Conservation (phyloP, 2,329 filamentous ascomycete species). For the Peltaster fructicola region DNA sequence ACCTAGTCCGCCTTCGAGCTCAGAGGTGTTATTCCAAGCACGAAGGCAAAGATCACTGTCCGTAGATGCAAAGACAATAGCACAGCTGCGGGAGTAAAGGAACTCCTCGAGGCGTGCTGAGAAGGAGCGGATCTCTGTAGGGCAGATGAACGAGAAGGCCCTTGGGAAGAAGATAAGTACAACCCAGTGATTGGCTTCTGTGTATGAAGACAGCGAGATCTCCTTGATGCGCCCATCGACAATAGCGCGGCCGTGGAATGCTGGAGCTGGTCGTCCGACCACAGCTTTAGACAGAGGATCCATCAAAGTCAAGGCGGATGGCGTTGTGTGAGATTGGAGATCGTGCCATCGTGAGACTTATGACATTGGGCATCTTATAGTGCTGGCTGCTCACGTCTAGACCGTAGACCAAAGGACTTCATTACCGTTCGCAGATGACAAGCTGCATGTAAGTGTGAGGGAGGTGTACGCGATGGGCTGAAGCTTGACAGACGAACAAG, state of each 20-base stretch:
- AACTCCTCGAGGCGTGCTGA: slow-evolving; percentile 44
- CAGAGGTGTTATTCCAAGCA: slow-evolving; percentile 40
- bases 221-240: slow-evolving; percentile 18
- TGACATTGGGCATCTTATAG: too few species aligned
- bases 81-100: slow-evolving; percentile 35
- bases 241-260: slow-evolving; percentile 13
- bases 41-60: slow-evolving; percentile 42
- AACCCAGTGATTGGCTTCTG: slow-evolving; percentile 34
- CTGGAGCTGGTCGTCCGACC: slow-evolving; percentile 15
- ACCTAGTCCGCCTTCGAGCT: slow-evolving; percentile 45
- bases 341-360: too few species aligned
- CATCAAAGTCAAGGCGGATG: too few species aligned
- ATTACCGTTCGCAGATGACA: too few species aligned
- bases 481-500: too few species aligned
- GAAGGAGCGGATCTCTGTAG: slow-evolving; percentile 48
- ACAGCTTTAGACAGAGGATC: too few species aligned
- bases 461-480: too few species aligned
- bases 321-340: too few species aligned
- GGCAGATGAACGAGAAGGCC: slow-evolving; percentile 52
- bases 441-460: too few species aligned
- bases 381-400: too few species aligned
- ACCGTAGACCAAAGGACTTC: too few species aligned
- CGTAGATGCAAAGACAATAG: slow-evolving; percentile 43
- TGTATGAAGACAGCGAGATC: slow-evolving; percentile 15
- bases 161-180: slow-evolving; percentile 50